Base-by-base conservation (phyloP, 192 early-diverging fungal species). In the Entomortierella parvispora region DNA sequence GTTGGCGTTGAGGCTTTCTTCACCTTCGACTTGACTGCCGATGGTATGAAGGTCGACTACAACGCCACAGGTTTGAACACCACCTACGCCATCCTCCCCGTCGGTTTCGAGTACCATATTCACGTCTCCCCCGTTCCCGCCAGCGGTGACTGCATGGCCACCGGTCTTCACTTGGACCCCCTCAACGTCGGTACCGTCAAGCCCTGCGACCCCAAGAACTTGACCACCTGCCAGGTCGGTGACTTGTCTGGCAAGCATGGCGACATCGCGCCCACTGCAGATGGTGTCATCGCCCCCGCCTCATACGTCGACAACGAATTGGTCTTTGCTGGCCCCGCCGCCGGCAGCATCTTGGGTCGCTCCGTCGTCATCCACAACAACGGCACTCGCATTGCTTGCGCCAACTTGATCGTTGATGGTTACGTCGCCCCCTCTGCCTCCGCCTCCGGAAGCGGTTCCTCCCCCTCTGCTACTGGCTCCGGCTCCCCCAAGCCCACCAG, bases 341-440 rank as follows among this genome's bases (percentile, higher is more conserved):
- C 68, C 18, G 71, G 68, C 75, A 52, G 82, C 49, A 71, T 89
- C 58, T 43, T 85, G 37, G 88, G 82, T 32, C 85, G 83, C 64
- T 87, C 88, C 1, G 60, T 89, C 56, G 88, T 89, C 31, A 84
- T 89, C 45, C 88, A 89, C 69, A 79, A 69, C 59, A 78, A 82
- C 68, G 79, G 68, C 42, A 66, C 74, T 48, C 88, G 88, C 14
- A 47, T 87, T 63, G 88, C 83, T 14, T 89, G 88, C 69, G 84
- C 69, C 23, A 80, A 89, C 74, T 83, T 89, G 33, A 62, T 74
- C 65, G 55, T 69, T 53, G 60, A 55, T 2, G 65, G 49, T 31
- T 57, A 72, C 61, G 42, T 56, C 31, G 49, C 50, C 26, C 18
- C 71, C 55, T 9, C 10, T 29, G 1, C 31, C 29, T 40, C 15